Evolutionary conservation across 805 yeast species (phyloP).

Genomic region (Cyberlindnera subsufficiens): DNA sequence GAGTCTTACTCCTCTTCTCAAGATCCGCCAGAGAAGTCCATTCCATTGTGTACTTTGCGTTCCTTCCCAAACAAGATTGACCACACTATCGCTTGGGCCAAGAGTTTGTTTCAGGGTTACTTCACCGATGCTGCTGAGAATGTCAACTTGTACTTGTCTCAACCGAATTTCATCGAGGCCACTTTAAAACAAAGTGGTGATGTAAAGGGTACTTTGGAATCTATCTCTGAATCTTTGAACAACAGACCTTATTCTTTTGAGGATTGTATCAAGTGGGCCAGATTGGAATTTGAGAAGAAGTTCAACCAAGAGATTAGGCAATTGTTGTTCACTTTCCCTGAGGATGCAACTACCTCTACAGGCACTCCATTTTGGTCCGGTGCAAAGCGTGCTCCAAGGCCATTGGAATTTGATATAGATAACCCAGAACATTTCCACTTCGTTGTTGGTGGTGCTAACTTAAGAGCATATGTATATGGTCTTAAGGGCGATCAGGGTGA

Average conservation of each 20-base stretch:
- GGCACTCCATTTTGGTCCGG: constrained; percentile 98
- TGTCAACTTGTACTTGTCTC: constrained; percentile 84
- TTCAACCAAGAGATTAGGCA: constrained; percentile 84
- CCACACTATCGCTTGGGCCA: constrained; percentile 99
- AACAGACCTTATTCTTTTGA: constrained; percentile 86
- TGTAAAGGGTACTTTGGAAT: constrained; percentile 77
- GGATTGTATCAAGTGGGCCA: constrained; percentile 94
- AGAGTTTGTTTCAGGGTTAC: constrained; percentile 86
- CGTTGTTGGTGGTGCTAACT: constrained; percentile 82
- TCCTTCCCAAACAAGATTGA: constrained; percentile 98
- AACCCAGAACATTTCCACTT: constrained; percentile 78
- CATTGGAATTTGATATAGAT: constrained; percentile 71
- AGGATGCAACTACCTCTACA: constrained; percentile 80
- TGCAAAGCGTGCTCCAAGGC: constrained; percentile 91
- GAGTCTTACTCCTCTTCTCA: constrained; percentile 95
- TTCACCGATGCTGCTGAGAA: constrained; percentile 90
- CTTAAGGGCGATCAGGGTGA: constrained; percentile 65
- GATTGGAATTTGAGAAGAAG: constrained; percentile 80
- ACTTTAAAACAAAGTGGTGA: constrained; percentile 90
- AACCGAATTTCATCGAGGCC: constrained; percentile 88
- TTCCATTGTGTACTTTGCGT: constrained; percentile 94
- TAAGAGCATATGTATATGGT: constrained; percentile 88
- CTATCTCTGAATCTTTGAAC: constrained; percentile 68
- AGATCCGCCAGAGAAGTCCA: constrained; percentile 98
- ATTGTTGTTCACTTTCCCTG: constrained; percentile 89